phyloP scores from a whole-genome alignment of 1,284 basidiomycete genomes.

The Mrakiaceae sp. region DNA sequence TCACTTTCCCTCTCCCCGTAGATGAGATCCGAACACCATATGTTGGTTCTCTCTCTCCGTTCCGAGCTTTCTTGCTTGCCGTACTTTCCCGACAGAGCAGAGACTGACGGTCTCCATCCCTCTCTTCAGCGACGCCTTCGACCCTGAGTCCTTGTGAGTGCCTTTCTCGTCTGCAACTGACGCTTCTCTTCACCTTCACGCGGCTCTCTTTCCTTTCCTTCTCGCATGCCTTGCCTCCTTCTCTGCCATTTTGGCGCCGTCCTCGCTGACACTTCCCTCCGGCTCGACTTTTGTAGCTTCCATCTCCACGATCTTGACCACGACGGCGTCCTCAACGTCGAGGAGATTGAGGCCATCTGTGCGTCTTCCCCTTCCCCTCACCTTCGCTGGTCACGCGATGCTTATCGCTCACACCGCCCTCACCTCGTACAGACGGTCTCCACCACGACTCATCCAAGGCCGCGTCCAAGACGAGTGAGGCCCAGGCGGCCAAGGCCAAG shows the following conservation, averaged over 20 bases:
- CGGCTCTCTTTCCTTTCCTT: neutral
- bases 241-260: neutral
- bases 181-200: too few relatives aligned
- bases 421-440: slow-evolving; percentile 50
- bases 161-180: neutral
- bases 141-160: slow-evolving; percentile 50
- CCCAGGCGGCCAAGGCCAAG: slow-evolving; percentile 75
- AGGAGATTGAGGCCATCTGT: slow-evolving; percentile 75
- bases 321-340: slow-evolving; percentile 60
- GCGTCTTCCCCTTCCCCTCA: neutral
- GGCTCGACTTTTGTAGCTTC: slow-evolving; percentile 29
- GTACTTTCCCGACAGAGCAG: neutral
- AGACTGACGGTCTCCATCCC: neutral
- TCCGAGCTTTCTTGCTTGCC: slow-evolving; percentile 4
- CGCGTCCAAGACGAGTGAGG: slow-evolving; percentile 65
- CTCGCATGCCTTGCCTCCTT: neutral
- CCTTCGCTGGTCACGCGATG: neutral
- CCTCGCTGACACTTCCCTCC: neutral
- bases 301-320: slow-evolving; percentile 82
- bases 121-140: slow-evolving; percentile 55
- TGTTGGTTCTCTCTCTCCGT: slow-evolving; percentile 41
- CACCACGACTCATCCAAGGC: slow-evolving; percentile 88
- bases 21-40: slow-evolving; percentile 78
- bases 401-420: neutral
- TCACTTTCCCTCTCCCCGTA: slow-evolving; percentile 27